Evolutionary conservation across 495 filamentous ascomycete species (phyloP).

Genomic region (Xylaria venustula): DNA sequence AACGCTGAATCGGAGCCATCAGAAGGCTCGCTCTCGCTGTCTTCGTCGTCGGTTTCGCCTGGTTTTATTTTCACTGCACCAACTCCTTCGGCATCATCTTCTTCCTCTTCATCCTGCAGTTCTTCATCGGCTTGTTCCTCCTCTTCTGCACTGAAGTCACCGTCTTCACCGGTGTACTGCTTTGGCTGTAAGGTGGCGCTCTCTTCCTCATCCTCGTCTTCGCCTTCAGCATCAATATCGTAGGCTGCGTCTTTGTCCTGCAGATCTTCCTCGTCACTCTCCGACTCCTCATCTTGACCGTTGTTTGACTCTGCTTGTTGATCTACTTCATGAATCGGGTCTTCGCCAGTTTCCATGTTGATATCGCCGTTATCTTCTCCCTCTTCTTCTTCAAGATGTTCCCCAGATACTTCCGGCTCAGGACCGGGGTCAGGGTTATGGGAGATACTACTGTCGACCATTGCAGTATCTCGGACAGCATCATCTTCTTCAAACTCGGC

Average conservation of each 20-base stretch:
- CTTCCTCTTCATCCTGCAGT: constrained; percentile 45
- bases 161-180: background rate
- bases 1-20: constrained; percentile 41
- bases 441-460: background rate
- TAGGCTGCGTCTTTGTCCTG: constrained; percentile 38
- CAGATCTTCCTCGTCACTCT: constrained; percentile 46
- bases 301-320: constrained; percentile 12
- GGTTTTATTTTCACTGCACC: constrained; percentile 72
- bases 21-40: constrained; percentile 36
- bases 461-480: background rate
- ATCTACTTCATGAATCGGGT: constrained; percentile 21
- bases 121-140: constrained; percentile 38
- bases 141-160: constrained; percentile 33
- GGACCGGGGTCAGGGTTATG: background rate
- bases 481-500: constrained; percentile 32
- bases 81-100: constrained; percentile 61
- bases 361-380: constrained; percentile 40
- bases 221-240: constrained; percentile 32
- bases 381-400: constrained; percentile 52
- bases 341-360: constrained; percentile 29
- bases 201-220: constrained; percentile 48
- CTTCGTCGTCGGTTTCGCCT: constrained; percentile 46
- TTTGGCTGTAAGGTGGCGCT: background rate
- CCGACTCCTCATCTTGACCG: constrained; percentile 38
- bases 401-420: constrained; percentile 16